Evolutionary conservation across 1,284 basidiomycete species (phyloP), one percentile per base, ranked within the genome.

Genomic region (Phellinidium pouzarii): DNA sequence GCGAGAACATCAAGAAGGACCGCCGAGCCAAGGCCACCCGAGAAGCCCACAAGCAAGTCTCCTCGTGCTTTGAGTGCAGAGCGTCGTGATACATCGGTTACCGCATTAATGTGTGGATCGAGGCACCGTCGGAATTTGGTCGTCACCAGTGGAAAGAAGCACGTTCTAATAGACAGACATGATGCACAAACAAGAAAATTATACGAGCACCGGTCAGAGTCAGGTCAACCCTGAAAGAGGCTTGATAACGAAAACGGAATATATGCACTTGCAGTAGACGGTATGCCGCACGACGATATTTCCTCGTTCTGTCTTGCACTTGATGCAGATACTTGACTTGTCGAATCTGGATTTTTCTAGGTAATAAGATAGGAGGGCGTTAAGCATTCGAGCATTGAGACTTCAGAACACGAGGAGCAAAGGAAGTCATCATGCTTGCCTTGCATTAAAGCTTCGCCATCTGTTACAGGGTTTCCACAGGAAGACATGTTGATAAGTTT

Each of bases 241-340:
- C 25, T 23, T 38, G 4, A 48, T 14, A 9, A n/a, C 25, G 38
- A 20, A 25, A 19, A 41, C 20, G 11, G 27, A 19, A 22, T 34
- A n/a, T 49, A 43, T 46, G 51, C 63, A 87, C 87, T 81, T 88
- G 84, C 87, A 91, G 64, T 90, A 91, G 14, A 87, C 83, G 22
- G 84, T 80, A 64, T 90, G 85, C 41, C 87, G 75, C 54, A 90
- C 79, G 40, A 88, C 80, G 36, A 90, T 69, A 50, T 80, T 85
- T 29, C 85, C 87, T 14, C 56, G 58, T 20, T 73, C 74, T 23
- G 67, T 68, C 64, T 87, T 89, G 66, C 87, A 91, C 60, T 81
- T 84, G 17, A 87, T 73, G 59, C 87, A 91, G 17, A 65, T 64
- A 56, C 72, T 81, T 2, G 78, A 74, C 64, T 77, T 81, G 63